Evolutionary conservation across 352 stramenopile species (phyloP), one percentile per base, ranked within the genome.

Genomic region (Globisporangium cylindrosporum): DNA sequence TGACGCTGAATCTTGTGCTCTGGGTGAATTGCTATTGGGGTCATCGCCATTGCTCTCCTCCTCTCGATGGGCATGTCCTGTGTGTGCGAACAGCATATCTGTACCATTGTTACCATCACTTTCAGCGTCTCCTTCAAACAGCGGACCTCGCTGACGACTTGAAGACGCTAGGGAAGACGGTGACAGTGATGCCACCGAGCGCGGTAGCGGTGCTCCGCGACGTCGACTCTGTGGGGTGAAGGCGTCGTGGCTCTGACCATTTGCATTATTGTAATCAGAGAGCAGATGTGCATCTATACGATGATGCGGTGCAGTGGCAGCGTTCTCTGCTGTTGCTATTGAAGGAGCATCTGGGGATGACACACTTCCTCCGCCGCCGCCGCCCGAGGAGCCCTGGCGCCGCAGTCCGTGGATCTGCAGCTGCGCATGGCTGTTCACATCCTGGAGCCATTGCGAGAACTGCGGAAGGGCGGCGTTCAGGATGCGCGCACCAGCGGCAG

Each of bases 361-460:
- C 14, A 38, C 27, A 32, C 58, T 64, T 48, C 9, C 12, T 32
- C 15, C 14, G 18, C 14, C 43, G 2, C 48, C 59, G 24, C 36
- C 55, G 10, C 34, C 34, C 9, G 36, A 41, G 36, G 66, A 66
- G 38, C 49, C 18, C n/a, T 67, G 59, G 5, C 51, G 66, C 24
- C 59, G 49, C 18, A 61, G 38, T 3, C 41, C 59, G 41, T 59
- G 24, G 27, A 46, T 62, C 22, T 64, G 56, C 32, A 60, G 36
- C 32, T 64, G 64, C 46, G 56, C 34, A 10, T 64, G 56, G 8
- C 27, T 59, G 59, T 67, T 72, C 15, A 62, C 66, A 9, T 62
- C 36, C 54, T 73, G 62, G 18, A 79, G 66, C 73, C 73, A 79
- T 62, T 76, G 73, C n/a, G 67, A 75, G 57, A 73, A 63, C 25